Base-by-base conservation (phyloP, 805 yeast species). In the Sporopachydermia quercuum region DNA sequence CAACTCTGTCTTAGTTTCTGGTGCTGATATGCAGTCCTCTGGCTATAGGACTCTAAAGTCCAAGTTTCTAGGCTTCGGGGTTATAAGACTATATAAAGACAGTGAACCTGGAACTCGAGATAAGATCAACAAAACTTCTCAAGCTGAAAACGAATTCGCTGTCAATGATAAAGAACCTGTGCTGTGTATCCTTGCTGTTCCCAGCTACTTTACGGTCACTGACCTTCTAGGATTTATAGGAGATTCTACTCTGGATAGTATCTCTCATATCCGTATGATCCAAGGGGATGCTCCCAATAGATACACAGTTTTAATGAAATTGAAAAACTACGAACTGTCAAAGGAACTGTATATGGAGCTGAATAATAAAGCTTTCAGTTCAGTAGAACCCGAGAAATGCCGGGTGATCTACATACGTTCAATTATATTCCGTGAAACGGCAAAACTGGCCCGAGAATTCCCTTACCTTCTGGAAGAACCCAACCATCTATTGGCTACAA, bases 351-450 rank as follows among this genome's bases (percentile, higher is more conserved):
- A 76, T 47, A 66, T 68, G 35, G 62, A 63, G 18, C 83, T 65
- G 50, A 78, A 86, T 53, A 93, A 94, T 3, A 71, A 69, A 44
- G 66, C 69, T 5, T 86, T 87, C 62, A 85, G 78, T 48, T 74
- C 89, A 4, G 78, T 86, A 80, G 96, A 87, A 50, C 83, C 94
- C 1, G 95, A 87, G 50, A 65, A 72, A 11, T 86, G 96, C 49
- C 86, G 78, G 53, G 82, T 76, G 3, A 70, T 86, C 1, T 73
- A 68, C 45, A 72, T 86, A n/a, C 74, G 74, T 43, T 68, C 75
- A 18, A 69, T 82, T 13, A 55, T 65, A 3, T 63, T 78, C 40
- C 54, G 63, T 16, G 42, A 39, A 15, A 37, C 46, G n/a, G 39
- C 40, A 4, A 33, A 35, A 13, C 16, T 40, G 18, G 48, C 51